These are phyloP conservation scores for Bjerkandera adusta DNA, from an alignment of 1,284 basidiomycete species.

Conservation along the genomic window DNA sequence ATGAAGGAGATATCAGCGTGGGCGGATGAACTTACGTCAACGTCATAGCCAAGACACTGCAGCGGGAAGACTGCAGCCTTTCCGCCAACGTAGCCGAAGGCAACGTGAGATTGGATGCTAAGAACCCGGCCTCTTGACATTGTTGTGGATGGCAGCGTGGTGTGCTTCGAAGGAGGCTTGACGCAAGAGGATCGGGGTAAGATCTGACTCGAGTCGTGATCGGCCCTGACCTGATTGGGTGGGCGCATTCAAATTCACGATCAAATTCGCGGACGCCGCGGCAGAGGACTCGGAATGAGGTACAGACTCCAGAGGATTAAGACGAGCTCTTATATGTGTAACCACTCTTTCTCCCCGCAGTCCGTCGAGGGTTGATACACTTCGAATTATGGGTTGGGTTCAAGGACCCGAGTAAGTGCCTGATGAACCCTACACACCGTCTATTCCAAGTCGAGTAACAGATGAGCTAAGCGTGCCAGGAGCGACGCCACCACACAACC, in stretches of 20 bases:
- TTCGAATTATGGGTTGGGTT: background rate
- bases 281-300: background rate
- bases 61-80: slow-evolving; percentile 96
- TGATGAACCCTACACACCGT: no score
- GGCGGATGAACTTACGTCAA: slow-evolving; percentile 70
- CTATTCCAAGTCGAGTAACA: no score
- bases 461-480: no score
- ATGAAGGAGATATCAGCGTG: slow-evolving; percentile 1
- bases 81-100: slow-evolving; percentile 93
- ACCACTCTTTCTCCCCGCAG: no score
- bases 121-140: slow-evolving; percentile 49
- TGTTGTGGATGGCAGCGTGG: slow-evolving; percentile 5
- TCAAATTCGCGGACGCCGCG: background rate
- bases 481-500: no score
- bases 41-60: slow-evolving; percentile 93
- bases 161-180: background rate
- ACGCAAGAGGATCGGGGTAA: slow-evolving; percentile 1
- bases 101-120: slow-evolving; percentile 92
- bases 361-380: background rate
- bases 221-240: slow-evolving; percentile 1
- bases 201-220: slow-evolving; percentile 7
- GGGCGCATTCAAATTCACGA: background rate
- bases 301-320: background rate
- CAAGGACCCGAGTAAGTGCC: background rate
- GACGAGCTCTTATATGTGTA: no score